Conservation (phyloP, 345 rosid genomes). For the Linum usitatissimum region DNA sequence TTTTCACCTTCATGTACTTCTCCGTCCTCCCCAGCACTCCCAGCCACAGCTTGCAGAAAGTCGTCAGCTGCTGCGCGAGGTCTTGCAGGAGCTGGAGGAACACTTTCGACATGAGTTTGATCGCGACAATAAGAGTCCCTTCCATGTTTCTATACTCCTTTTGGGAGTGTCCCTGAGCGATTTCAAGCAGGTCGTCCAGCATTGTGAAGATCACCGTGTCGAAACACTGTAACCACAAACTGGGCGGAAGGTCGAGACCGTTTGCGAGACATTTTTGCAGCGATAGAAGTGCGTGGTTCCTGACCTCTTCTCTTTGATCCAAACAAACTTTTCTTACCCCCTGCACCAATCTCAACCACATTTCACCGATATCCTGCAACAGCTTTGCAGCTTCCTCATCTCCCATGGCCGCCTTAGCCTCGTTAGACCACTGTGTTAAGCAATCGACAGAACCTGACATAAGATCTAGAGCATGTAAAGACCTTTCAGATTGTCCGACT, state of each 20-base stretch:
- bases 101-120: constrained; percentile 48
- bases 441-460: constrained; percentile 60
- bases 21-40: constrained; percentile 55
- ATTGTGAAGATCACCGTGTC: constrained; percentile 45
- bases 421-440: constrained; percentile 57
- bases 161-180: constrained; percentile 29
- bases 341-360: constrained; percentile 66
- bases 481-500: constrained; percentile 43
- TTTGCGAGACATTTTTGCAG: constrained; percentile 40
- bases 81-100: constrained; percentile 48
- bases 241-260: constrained; percentile 34
- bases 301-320: constrained; percentile 61
- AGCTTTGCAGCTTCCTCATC: constrained; percentile 42
- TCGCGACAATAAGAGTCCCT: constrained; percentile 48
- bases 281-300: constrained; percentile 51
- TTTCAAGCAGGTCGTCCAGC: constrained; percentile 41
- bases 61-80: constrained; percentile 41
- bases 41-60: constrained; percentile 59
- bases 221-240: constrained; percentile 60
- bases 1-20: constrained; percentile 42
- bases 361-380: constrained; percentile 53
- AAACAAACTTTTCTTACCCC: constrained; percentile 43
- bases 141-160: constrained; percentile 47
- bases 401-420: constrained; percentile 33
- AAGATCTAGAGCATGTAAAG: constrained; percentile 46